These are phyloP conservation scores for Colletotrichum higginsianum DNA, from an alignment of 2,329 filamentous ascomycete genomes.

Conservation along the genomic window DNA sequence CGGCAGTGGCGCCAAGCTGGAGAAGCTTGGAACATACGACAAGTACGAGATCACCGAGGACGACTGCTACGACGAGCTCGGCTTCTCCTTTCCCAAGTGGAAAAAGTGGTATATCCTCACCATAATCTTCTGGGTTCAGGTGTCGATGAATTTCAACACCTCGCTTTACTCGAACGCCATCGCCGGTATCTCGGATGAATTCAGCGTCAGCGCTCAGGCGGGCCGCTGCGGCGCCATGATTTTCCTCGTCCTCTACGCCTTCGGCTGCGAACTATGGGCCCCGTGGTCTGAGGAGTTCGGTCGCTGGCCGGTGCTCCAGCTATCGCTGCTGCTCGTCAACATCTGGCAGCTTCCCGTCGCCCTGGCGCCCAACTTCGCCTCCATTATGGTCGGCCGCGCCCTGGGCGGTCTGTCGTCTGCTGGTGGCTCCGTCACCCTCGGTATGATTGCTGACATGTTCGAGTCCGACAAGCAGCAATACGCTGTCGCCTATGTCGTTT, in stretches of 20 bases:
- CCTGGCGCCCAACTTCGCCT: constrained; percentile 80
- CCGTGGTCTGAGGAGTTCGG: constrained; percentile 90
- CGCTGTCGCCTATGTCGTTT: constrained; percentile 82
- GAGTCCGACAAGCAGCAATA: constrained; percentile 81
- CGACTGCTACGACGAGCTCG: constrained; percentile 77
- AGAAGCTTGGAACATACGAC: constrained; percentile 56
- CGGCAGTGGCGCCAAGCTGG: constrained; percentile 45
- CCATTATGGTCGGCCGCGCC: constrained; percentile 78
- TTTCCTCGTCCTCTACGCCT: constrained; percentile 85
- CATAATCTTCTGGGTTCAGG: constrained; percentile 81
- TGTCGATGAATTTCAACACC: constrained; percentile 86
- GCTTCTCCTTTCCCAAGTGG: constrained; percentile 70
- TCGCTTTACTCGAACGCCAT: constrained; percentile 81
- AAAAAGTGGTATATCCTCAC: constrained; percentile 82
- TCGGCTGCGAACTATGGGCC: constrained; percentile 90
- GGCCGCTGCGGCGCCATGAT: constrained; percentile 83
- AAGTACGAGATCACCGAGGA: constrained; percentile 65
- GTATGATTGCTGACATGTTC: constrained; percentile 83
- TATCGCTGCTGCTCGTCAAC: constrained; percentile 82
- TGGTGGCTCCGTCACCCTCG: constrained; percentile 80
- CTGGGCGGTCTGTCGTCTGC: constrained; percentile 80
- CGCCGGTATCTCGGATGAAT: constrained; percentile 76
- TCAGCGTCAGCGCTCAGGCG: constrained; percentile 76
- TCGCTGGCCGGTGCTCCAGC: constrained; percentile 81
- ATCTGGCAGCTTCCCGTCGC: constrained; percentile 82